These are phyloP conservation scores for Stereum hirsutum DNA, from an alignment of 1,284 basidiomycete genomes.

Conservation along the genomic window DNA sequence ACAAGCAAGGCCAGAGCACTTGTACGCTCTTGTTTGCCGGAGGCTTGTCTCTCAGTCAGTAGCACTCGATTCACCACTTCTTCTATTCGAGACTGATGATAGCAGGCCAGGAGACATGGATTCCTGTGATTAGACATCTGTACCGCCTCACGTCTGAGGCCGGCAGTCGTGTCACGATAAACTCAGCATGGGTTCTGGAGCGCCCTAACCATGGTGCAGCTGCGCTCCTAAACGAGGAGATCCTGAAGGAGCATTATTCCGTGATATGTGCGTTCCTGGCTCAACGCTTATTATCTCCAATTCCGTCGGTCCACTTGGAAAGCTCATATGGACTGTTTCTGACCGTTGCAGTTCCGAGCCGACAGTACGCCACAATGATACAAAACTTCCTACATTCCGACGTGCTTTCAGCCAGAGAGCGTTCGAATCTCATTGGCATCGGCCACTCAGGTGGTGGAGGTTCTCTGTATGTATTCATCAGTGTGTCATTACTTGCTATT, in stretches of 20 bases:
- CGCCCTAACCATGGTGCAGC: conserved; percentile 13
- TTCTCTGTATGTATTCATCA: neutral
- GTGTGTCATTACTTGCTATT: neutral
- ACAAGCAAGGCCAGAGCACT: neutral
- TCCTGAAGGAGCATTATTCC: conserved; percentile 11
- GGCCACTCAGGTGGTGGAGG: conserved; percentile 14
- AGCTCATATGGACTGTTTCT: neutral
- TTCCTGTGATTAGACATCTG: conserved; percentile 11
- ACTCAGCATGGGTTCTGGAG: conserved; percentile 12
- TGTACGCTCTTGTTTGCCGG: neutral
- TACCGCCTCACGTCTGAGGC: conserved; percentile 2
- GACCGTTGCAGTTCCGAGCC: conserved; percentile 6
- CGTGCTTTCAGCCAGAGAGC: conserved; percentile 8
- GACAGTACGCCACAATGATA: conserved; percentile 12
- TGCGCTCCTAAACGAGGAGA: conserved; percentile 11
- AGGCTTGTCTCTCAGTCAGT: neutral
- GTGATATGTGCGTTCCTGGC: conserved; percentile 6
- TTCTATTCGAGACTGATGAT: neutral
- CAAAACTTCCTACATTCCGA: conserved; percentile 10
- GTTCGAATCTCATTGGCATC: conserved; percentile 10
- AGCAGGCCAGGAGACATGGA: conserved; percentile 10
- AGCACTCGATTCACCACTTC: neutral
- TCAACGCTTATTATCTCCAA: neutral
- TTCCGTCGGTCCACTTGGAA: neutral
- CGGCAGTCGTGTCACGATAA: conserved; percentile 4